These are phyloP conservation scores for Pythium myriotylum DNA, from an alignment of 352 stramenopile genomes.

Conservation along the genomic window DNA sequence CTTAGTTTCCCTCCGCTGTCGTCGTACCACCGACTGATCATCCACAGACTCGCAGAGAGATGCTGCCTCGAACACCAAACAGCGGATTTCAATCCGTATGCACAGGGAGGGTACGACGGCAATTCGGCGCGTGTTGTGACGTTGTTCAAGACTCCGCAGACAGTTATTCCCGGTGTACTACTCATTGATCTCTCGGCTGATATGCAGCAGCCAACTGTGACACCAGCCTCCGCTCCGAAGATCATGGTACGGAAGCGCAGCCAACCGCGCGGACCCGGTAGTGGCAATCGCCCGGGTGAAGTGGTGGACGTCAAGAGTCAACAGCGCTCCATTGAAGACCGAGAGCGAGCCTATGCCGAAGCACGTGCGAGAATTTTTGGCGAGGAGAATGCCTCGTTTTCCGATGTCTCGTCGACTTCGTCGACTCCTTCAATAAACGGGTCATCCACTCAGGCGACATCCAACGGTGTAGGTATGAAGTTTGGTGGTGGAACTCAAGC, in stretches of 20 bases:
- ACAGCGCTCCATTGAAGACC: constrained; percentile 87
- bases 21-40: constrained; percentile 87
- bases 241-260: constrained; percentile 92
- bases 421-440: constrained; percentile 22
- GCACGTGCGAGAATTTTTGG: constrained; percentile 94
- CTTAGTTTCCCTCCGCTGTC: constrained; percentile 83
- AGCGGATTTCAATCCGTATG: constrained; percentile 64
- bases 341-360: constrained; percentile 94
- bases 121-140: constrained; percentile 84
- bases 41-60: constrained; percentile 93
- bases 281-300: constrained; percentile 26
- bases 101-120: constrained; percentile 48
- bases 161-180: constrained; percentile 72
- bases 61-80: constrained; percentile 91
- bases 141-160: constrained; percentile 86
- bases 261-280: constrained; percentile 37
- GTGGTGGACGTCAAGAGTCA: constrained; percentile 40
- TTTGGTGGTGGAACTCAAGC: constrained; percentile 48
- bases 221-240: constrained; percentile 80
- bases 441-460: constrained; percentile 14
- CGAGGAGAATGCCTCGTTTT: constrained; percentile 44
- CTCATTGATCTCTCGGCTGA: constrained; percentile 88
- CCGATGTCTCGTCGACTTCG: constrained; percentile 27
- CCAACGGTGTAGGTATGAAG: constrained; percentile 4
- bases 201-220: constrained; percentile 58